A percentile compares a stretch with the other conserved stretches of the same genome.
Conservation (phyloP, 306 rosid species). For the Trichosanthes truncata region DNA sequence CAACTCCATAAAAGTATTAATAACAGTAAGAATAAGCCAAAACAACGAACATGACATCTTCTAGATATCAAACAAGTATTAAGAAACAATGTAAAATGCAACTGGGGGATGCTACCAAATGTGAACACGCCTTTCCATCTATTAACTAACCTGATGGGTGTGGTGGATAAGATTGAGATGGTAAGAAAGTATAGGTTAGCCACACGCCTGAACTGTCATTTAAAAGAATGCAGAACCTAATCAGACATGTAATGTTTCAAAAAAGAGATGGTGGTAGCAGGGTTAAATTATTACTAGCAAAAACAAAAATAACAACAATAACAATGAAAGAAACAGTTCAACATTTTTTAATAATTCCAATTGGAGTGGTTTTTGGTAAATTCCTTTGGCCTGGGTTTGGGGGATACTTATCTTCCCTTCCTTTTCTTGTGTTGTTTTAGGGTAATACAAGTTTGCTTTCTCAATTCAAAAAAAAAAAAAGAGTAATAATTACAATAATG, state of each 20-base stretch:
- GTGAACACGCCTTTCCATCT: background rate
- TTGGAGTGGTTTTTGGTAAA: background rate
- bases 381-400: background rate
- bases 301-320: background rate
- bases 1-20: background rate
- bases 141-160: conserved; percentile 67
- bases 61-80: background rate
- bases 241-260: conserved; percentile 13
- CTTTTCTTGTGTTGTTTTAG: background rate
- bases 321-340: background rate
- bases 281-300: background rate
- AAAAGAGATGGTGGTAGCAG: background rate
- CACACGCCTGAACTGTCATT: conserved; percentile 95
- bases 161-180: conserved; percentile 85
- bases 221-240: conserved; percentile 22
- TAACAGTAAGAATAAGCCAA: background rate
- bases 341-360: background rate
- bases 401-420: background rate
- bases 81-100: background rate
- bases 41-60: background rate
- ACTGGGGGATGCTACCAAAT: background rate
- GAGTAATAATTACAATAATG: background rate
- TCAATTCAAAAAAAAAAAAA: background rate
- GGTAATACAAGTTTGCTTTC: background rate
- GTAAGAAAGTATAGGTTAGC: conserved; percentile 94